Evolutionary conservation across 78 protist genomes (phyloP).

Genomic region (Cyanophora paradoxa): DNA sequence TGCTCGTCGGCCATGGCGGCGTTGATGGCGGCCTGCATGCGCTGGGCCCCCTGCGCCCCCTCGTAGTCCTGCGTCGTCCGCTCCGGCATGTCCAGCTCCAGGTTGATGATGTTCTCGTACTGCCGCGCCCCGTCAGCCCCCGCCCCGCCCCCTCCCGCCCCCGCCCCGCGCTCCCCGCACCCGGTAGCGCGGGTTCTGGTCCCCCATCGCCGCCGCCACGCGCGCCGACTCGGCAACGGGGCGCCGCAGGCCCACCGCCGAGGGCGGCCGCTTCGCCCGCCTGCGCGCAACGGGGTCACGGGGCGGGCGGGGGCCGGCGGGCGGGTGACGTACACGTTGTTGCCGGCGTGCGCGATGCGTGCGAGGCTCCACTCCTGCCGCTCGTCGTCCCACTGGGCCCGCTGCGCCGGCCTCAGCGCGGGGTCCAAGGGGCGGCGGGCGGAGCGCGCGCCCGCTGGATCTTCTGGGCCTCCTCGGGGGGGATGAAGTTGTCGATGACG

Average conservation of each 20-base stretch:
- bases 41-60: no score
- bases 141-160: no score
- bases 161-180: no score
- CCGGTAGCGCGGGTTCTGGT: constrained; percentile 18
- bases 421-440: no score
- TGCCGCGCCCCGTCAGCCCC: no score
- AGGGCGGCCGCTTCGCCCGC: background rate
- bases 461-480: constrained; percentile 29
- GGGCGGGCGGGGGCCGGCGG: no score
- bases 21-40: no score
- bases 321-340: background rate
- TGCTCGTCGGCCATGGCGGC: no score
- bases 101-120: constrained; percentile 25
- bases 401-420: no score
- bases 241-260: background rate
- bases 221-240: background rate
- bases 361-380: background rate
- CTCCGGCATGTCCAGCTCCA: constrained; percentile 48
- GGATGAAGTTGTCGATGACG: constrained; percentile 15
- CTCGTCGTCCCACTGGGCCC: constrained; percentile 25
- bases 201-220: background rate
- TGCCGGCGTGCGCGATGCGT: background rate
- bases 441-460: no score
- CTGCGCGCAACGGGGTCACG: no score
- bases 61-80: constrained; percentile 52